Evolutionary conservation across 2,329 filamentous ascomycete species (phyloP), one percentile per base, ranked within the genome.

Genomic region (Colletotrichum tamarilloi): DNA sequence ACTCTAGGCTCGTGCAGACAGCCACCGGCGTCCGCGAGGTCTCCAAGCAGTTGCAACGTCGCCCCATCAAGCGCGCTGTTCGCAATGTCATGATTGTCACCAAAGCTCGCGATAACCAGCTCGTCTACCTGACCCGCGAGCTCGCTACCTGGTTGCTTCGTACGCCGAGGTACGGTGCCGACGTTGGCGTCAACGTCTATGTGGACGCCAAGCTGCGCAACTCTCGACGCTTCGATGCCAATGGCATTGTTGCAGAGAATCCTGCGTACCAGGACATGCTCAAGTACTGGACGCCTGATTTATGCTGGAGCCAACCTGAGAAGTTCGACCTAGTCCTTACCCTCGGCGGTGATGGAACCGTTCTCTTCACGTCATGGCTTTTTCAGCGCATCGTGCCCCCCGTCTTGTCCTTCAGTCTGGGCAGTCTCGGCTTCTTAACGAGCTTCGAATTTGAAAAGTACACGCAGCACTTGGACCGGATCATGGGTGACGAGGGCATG

Each of bases 21-120:
- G 97, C 97, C 63, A 97, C 95, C 0, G 94, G 95, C 59, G 97
- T 99, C 24, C 92, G 97, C 66, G 97, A 99, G 84, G 95, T 99
- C 14, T 97, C 95, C 19, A 96, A 97, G 83, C 97, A 98, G 84
- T 88, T 99, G 72, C 96, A 98, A 84, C 92, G 96, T 68, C 91
- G 95, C 53, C 96, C 97, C 26, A 95, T 98, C 83, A 97, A 94
- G 84, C 92, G 95, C 76, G 95, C 95, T 12, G 95, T 99, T 59
- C 92, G 91, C 79, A 98, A 95, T 81, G 91, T 99, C 79, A 98
- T 99, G 97, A 98, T 99, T 79, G 94, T 99, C 76, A 99, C 97
- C 74, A 99, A 98, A 84, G 97, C 97, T 26, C 92, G 97, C 75
- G 97, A 99, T 84, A 98, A 99, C 80, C 92, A 94, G 77, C 89